phyloP scores from a whole-genome alignment of 2,329 filamentous ascomycete species.

The Onygenales sp. region DNA sequence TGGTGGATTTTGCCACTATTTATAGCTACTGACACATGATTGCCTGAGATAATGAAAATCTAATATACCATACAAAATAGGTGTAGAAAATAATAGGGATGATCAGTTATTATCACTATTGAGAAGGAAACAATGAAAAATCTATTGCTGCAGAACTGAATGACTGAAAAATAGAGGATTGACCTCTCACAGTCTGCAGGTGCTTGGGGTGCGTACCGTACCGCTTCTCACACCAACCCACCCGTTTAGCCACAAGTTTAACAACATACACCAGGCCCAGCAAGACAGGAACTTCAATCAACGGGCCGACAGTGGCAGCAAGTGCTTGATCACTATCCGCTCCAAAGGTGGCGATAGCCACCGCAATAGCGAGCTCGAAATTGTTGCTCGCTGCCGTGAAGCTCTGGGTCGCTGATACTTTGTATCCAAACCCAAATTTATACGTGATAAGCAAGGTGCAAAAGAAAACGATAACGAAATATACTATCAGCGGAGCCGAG shows the following conservation, averaged over 20 bases:
- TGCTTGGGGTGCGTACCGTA: too few relatives aligned
- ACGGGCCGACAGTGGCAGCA: constrained; percentile 71
- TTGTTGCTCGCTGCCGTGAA: constrained; percentile 90
- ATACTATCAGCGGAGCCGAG: constrained; percentile 69
- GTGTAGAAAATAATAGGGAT: too few relatives aligned
- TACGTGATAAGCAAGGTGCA: constrained; percentile 53
- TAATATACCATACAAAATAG: too few relatives aligned
- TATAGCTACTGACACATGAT: too few relatives aligned
- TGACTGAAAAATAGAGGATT: too few relatives aligned
- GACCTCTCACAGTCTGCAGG: too few relatives aligned
- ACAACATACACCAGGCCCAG: constrained; percentile 67
- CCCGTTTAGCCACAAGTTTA: constrained; percentile 36
- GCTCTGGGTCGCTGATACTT: constrained; percentile 63
- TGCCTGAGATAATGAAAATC: too few relatives aligned
- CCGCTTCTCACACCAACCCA: too few relatives aligned
- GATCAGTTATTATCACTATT: too few relatives aligned
- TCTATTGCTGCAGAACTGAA: too few relatives aligned
- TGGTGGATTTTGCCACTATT: too few relatives aligned
- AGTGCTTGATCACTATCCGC: constrained; percentile 69
- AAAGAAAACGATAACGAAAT: constrained; percentile 69
- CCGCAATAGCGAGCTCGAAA: constrained; percentile 84
- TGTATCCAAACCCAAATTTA: constrained; percentile 65
- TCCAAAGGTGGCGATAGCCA: constrained; percentile 73
- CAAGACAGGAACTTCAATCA: constrained; percentile 80
- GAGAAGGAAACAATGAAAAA: too few relatives aligned